phyloP scores from a whole-genome alignment of 768 basidiomycete genomes.

The Mycena maculata region DNA sequence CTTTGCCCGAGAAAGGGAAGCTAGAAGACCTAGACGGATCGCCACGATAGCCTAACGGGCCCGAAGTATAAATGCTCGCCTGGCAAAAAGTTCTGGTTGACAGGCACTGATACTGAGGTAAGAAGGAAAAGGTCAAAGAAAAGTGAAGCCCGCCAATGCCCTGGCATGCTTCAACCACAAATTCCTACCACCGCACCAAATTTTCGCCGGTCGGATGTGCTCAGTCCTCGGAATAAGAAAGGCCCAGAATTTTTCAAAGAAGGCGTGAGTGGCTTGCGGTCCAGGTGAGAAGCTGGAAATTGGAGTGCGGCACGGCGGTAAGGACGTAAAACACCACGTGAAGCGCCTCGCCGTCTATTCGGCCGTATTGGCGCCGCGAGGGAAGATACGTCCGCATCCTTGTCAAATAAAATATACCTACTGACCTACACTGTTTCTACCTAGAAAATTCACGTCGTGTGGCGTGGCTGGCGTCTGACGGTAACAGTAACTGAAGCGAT shows the following conservation, averaged over 20 bases:
- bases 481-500: background rate
- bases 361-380: conserved; percentile 13
- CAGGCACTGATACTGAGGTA: conserved; percentile 27
- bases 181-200: background rate
- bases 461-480: conserved; percentile 19
- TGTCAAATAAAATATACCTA: conserved; percentile 21
- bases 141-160: background rate
- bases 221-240: background rate
- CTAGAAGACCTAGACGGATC: conserved; percentile 26
- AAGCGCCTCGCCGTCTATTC: conserved; percentile 5
- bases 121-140: background rate
- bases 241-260: background rate
- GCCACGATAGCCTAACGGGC: conserved; percentile 24
- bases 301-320: conserved; percentile 13
- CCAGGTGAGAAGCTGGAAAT: conserved; percentile 24
- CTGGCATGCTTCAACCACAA: background rate
- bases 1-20: conserved; percentile 18
- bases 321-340: conserved; percentile 28
- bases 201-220: background rate
- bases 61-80: conserved; percentile 16
- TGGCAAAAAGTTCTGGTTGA: conserved; percentile 19
- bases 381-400: background rate
- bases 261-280: conserved; percentile 13
- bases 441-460: conserved; percentile 11
- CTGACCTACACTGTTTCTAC: conserved; percentile 14